A percentile compares a stretch with the other conserved stretches of the same genome.
phyloP scores from a whole-genome alignment of 2,329 filamentous ascomycete genomes.

The Hypoxylon sp. region DNA sequence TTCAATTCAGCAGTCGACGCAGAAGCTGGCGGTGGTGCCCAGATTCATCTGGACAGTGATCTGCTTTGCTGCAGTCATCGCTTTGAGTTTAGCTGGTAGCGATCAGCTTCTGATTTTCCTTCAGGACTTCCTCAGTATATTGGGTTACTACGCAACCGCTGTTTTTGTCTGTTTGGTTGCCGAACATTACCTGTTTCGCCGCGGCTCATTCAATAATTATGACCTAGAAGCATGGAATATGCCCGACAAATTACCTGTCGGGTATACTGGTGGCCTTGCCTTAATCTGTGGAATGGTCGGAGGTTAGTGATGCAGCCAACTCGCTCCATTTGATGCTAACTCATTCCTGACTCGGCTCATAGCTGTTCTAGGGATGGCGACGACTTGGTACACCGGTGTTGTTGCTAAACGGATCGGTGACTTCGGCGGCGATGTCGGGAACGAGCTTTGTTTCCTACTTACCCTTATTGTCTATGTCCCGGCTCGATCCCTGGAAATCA shows the following conservation, averaged over 20 bases:
- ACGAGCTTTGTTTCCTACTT: conserved; percentile 64
- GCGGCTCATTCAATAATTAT: conserved; percentile 57
- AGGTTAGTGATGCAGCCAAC: conserved; percentile 49
- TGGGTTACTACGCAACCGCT: conserved; percentile 65
- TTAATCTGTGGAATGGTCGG: conserved; percentile 60
- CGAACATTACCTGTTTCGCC: conserved; percentile 63
- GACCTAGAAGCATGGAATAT: conserved; percentile 63
- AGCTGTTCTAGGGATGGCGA: conserved; percentile 67
- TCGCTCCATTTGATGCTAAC: conserved; percentile 8
- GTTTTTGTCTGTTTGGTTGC: conserved; percentile 62
- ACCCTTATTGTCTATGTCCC: conserved; percentile 62
- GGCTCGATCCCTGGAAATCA: conserved; percentile 62
- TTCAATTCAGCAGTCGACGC: conserved; percentile 57
- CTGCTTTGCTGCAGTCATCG: conserved; percentile 59
- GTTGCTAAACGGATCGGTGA: conserved; percentile 59
- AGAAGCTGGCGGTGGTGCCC: conserved; percentile 57
- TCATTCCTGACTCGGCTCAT: conserved; percentile 13
- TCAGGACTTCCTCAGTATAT: conserved; percentile 60
- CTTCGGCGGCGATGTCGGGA: conserved; percentile 62
- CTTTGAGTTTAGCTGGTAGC: conserved; percentile 58
- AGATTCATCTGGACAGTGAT: conserved; percentile 62
- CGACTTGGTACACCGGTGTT: conserved; percentile 67
- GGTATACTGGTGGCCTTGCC: conserved; percentile 57
- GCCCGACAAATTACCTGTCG: conserved; percentile 57
- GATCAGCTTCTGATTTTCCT: conserved; percentile 59